phyloP scores from a whole-genome alignment of 495 filamentous ascomycete species.

The Oleoguttula mirabilis region DNA sequence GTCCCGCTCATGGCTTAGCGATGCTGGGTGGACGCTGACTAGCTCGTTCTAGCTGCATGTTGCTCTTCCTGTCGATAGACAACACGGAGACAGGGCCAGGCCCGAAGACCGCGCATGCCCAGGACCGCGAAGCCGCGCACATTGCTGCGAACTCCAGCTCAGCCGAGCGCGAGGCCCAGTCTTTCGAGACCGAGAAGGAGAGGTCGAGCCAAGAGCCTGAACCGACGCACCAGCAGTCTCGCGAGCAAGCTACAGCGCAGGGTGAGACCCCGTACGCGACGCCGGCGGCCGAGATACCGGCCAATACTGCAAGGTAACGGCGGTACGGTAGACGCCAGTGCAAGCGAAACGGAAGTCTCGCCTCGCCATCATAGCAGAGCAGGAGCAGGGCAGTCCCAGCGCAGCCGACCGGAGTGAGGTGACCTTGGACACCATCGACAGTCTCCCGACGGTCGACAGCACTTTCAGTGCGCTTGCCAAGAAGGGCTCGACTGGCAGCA shows the following conservation, averaged over 20 bases:
- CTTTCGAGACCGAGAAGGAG: neutral
- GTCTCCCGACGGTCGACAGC: too few species aligned
- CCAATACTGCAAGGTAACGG: neutral
- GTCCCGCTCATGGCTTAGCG: conserved; percentile 6
- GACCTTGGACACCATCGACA: too few species aligned
- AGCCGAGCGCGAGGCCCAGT: neutral
- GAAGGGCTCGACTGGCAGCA: too few species aligned
- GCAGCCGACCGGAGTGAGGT: conserved; percentile 3
- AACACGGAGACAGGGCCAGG: conserved; percentile 7
- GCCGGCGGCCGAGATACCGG: conserved; percentile 11
- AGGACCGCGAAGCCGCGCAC: neutral
- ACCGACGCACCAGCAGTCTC: neutral
- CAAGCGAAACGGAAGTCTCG: conserved; percentile 7
- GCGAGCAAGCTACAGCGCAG: neutral
- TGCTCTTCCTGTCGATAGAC: conserved; percentile 11
- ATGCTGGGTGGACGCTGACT: conserved; percentile 13
- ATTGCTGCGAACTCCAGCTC: neutral
- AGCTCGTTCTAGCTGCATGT: conserved; percentile 4
- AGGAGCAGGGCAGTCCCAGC: conserved; percentile 1
- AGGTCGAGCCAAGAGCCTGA: conserved; percentile 3
- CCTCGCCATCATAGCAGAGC: conserved; percentile 4
- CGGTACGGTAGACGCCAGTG: conserved; percentile 14
- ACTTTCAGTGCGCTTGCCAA: conserved; percentile 18
- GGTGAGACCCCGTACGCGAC: neutral
- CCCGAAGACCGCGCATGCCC: conserved; percentile 8